Evolutionary conservation across 148 eudicot genomes (phyloP), one percentile per base, ranked within the genome.

Genomic region (Vaccinium vitisidaea): DNA sequence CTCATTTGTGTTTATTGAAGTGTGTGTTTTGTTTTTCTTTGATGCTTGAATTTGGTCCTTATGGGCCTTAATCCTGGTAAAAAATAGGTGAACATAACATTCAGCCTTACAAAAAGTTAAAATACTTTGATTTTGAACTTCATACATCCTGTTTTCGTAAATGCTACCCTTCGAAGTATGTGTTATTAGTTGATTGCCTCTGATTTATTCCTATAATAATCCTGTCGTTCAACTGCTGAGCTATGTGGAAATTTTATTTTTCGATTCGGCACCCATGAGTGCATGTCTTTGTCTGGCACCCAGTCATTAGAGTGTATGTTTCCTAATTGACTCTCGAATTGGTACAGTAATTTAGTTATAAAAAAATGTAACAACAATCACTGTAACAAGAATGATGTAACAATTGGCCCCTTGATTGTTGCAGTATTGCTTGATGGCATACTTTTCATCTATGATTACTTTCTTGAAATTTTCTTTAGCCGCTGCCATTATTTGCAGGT

Each of bases 401-500:
- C 19, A 73, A 74, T 75, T 3, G 49, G 39, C 32, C 67, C 73
- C 30, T 54, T 67, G 63, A 56, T 48, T 50, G 19, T 25, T 74
- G 52, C 71, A 15, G 19, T 85, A 50, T 80, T 46, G 70, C n/a
- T 18, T 73, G 80, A 21, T 80, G 30, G 71, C 77, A 11, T 70
- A 71, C 73, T 23, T 80, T 81, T 50, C 54, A 11, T 14, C 14
- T 19, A 18, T 63, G 16, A 21, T 80, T 75, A 15, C 74, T 32
- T n/a, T 75, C 23, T 56, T 77, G 55, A 23, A 80, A n/a, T 75
- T 77, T 61, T 25, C 83, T 83, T 49, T 50, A 77, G 36, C 71
- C 11, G n/a, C 69, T 81, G 87, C 27, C 30, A 67, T 70, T 85
- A 50, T 80, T 77, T 84, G 16, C 82, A 97, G 99, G 94, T 97